A percentile compares a stretch with the other conserved stretches of the same genome.
These are phyloP conservation scores for Paracorniculantispora psalliotae DNA, from an alignment of 2,329 filamentous ascomycete species.

Conservation along the genomic window DNA sequence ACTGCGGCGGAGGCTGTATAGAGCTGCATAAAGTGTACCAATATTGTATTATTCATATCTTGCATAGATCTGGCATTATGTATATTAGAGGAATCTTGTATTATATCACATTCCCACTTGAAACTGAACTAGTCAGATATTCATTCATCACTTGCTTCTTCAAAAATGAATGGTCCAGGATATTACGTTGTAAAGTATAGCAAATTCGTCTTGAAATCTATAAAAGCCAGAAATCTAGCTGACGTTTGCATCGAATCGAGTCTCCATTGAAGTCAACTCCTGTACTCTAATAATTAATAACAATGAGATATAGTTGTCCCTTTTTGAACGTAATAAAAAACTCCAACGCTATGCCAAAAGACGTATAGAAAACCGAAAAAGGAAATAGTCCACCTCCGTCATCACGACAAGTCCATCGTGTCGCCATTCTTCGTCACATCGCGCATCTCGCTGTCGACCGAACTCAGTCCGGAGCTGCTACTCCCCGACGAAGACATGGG, in stretches of 20 bases:
- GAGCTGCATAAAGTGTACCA: not conserved
- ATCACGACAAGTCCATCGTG: constrained; percentile 11
- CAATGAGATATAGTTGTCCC: not conserved
- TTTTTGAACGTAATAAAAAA: constrained; percentile 21
- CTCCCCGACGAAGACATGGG: constrained; percentile 34
- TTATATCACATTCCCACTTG: not conserved
- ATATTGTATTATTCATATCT: not conserved
- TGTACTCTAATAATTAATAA: not conserved
- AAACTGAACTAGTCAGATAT: too few species aligned
- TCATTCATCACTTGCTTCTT: too few species aligned
- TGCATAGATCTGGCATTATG: not conserved
- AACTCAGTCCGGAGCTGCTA: constrained; percentile 49
- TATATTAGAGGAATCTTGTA: constrained; percentile 1
- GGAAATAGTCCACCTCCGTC: not conserved
- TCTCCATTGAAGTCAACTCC: too few species aligned
- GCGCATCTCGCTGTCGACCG: constrained; percentile 34
- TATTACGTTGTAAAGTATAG: too few species aligned
- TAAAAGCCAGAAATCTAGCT: too few species aligned
- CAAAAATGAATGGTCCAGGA: too few species aligned
- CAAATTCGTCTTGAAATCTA: not conserved
- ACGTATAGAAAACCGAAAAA: not conserved
- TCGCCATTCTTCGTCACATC: not conserved
- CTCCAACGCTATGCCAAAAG: constrained; percentile 41
- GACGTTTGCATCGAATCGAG: too few species aligned
- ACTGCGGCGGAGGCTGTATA: constrained; percentile 1